These are phyloP conservation scores for Alternaria sp. DNA, from an alignment of 2,329 filamentous ascomycete species.

Conservation along the genomic window DNA sequence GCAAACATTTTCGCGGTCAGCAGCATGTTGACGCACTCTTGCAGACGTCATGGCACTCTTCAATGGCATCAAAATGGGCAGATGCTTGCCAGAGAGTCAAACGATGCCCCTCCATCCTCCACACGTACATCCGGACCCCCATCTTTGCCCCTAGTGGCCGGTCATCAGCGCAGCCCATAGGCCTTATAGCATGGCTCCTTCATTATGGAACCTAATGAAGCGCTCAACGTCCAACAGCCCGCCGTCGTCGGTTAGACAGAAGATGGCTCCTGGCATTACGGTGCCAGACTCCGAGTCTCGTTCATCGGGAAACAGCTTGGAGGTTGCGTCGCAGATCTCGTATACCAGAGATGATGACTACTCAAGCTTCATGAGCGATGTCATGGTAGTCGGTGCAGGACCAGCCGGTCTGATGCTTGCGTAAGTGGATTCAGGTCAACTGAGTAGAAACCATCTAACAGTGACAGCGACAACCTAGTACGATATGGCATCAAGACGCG, in stretches of 20 bases:
- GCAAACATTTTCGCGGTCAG: conserved; percentile 22
- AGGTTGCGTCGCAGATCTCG: conserved; percentile 24
- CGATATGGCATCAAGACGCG: conserved; percentile 70
- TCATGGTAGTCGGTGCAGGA: conserved; percentile 52
- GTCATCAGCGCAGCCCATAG: conserved; percentile 2
- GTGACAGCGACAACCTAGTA: conserved; percentile 60
- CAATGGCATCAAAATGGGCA: conserved; percentile 35
- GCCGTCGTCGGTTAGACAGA: conserved; percentile 36
- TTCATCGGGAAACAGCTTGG: conserved; percentile 32
- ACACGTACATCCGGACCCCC: conserved; percentile 27
- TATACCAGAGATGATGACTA: conserved; percentile 32
- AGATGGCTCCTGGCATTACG: conserved; percentile 43
- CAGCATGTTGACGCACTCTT: conserved; percentile 8
- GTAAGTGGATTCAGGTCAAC: conserved; percentile 31
- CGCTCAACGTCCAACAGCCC: conserved; percentile 34
- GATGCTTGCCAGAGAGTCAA: conserved; percentile 25
- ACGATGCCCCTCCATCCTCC: conserved; percentile 22
- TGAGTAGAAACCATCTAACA: conserved; percentile 4
- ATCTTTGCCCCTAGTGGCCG: conserved; percentile 35
- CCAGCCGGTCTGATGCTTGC: conserved; percentile 53
- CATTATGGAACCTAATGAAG: conserved; percentile 45
- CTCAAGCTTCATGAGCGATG: conserved; percentile 46
- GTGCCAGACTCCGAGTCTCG: conserved; percentile 29
- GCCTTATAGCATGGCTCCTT: conserved; percentile 41
- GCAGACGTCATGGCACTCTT: conserved; percentile 12